A percentile compares a stretch with the other conserved stretches of the same genome.
Conservation (phyloP, 768 basidiomycete species). For the Coprinopsis sp. region DNA sequence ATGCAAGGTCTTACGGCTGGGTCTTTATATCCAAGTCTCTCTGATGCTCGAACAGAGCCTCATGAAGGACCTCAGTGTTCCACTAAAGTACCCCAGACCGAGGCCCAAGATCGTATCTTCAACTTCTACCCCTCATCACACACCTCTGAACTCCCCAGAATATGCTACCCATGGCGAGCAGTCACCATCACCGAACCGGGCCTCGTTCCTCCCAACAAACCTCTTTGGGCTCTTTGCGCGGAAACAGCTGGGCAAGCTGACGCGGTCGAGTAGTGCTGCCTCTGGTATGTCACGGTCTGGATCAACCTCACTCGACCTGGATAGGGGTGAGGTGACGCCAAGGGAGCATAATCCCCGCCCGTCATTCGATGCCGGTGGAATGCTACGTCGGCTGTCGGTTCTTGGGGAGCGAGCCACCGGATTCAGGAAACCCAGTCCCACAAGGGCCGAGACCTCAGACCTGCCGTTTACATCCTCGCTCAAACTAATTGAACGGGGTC, state of each 20-base stretch:
- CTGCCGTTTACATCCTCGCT: constrained; percentile 37
- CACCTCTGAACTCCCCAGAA: background rate
- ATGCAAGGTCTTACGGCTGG: constrained; percentile 43
- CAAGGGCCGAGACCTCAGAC: too few relatives aligned
- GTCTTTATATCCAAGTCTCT: constrained; percentile 52
- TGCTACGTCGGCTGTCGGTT: constrained; percentile 36
- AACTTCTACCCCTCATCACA: constrained; percentile 19
- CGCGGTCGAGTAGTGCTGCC: constrained; percentile 20
- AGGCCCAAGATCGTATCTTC: constrained; percentile 21
- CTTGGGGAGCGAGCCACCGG: constrained; percentile 25
- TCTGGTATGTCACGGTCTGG: constrained; percentile 25
- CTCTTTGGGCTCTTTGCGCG: constrained; percentile 39
- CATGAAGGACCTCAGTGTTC: constrained; percentile 46
- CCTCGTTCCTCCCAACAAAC: constrained; percentile 34
- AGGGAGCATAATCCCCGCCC: constrained; percentile 16
- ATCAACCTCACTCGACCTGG: constrained; percentile 42
- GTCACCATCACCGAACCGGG: constrained; percentile 16
- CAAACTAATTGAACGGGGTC: constrained; percentile 34
- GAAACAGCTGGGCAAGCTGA: constrained; percentile 15
- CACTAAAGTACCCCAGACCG: constrained; percentile 37
- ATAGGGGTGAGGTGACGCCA: constrained; percentile 13
- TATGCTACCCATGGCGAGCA: background rate
- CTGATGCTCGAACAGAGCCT: constrained; percentile 59
- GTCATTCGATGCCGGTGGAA: constrained; percentile 23
- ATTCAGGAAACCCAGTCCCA: too few relatives aligned